Conservation (phyloP, 2,329 filamentous ascomycete genomes). For the Tolypocladium ophioglossoides region DNA sequence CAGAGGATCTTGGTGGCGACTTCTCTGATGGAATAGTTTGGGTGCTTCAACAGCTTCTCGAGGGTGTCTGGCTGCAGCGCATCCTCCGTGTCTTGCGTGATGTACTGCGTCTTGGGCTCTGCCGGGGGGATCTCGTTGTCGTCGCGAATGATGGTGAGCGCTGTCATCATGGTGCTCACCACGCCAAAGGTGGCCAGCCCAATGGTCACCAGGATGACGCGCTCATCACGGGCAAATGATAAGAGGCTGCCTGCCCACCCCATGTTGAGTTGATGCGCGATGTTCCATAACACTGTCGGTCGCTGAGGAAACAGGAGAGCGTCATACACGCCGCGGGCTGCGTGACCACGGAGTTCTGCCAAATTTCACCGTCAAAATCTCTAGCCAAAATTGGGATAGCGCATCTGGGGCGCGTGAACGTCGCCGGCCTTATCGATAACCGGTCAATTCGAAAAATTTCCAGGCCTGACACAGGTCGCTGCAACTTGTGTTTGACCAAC, state of each 20-base stretch:
- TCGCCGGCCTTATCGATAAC: constrained; percentile 8
- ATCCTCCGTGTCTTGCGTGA: constrained; percentile 67
- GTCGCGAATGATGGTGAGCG: constrained; percentile 50
- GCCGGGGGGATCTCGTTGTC: constrained; percentile 55
- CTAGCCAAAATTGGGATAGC: constrained; percentile 1
- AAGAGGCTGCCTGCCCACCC: constrained; percentile 19
- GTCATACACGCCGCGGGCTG: background rate
- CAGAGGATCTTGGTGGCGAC: constrained; percentile 51
- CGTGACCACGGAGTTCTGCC: constrained; percentile 7
- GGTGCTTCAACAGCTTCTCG: constrained; percentile 56
- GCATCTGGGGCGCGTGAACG: background rate
- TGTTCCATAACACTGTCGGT: background rate
- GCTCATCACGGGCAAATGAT: constrained; percentile 35
- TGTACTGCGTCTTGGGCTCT: constrained; percentile 59
- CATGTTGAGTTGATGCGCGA: constrained; percentile 20
- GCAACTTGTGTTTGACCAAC: background rate
- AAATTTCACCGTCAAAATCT: constrained; percentile 9
- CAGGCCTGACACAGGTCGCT: background rate
- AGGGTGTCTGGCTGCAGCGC: constrained; percentile 56
- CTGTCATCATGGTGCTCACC: constrained; percentile 43
- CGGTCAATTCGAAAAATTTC: constrained; percentile 5
- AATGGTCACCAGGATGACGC: constrained; percentile 41
- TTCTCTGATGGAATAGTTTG: constrained; percentile 62
- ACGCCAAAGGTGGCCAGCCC: constrained; percentile 49
- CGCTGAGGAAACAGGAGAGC: background rate